These are phyloP conservation scores for Neurospora sp. DNA, from an alignment of 2,329 filamentous ascomycete genomes.

Conservation along the genomic window DNA sequence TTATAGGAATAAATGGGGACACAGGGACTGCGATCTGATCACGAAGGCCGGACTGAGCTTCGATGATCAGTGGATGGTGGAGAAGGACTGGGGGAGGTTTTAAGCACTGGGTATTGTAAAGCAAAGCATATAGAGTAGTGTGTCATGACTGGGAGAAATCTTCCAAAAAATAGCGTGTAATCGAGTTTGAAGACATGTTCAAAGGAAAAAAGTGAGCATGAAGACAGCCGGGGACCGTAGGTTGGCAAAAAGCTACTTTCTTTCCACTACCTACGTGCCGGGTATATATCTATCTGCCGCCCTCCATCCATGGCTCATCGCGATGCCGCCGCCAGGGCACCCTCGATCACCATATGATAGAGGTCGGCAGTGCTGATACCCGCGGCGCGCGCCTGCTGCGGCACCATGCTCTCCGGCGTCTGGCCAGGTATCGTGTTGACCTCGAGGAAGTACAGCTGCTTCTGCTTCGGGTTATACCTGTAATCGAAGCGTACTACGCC, in stretches of 20 bases:
- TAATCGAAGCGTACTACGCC: background rate
- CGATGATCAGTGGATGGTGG: constrained; percentile 17
- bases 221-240: background rate
- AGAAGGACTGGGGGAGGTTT: too few relatives aligned
- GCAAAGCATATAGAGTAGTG: background rate
- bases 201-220: background rate
- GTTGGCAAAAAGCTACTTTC: background rate
- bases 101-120: background rate
- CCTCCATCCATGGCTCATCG: background rate
- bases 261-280: background rate
- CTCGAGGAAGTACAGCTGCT: background rate
- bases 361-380: background rate
- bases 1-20: constrained; percentile 32
- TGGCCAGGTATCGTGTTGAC: background rate
- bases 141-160: background rate
- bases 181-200: background rate
- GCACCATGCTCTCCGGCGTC: background rate
- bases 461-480: background rate
- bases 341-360: background rate
- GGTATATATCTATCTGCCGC: background rate
- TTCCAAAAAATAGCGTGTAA: background rate
- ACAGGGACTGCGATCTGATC: constrained; percentile 27
- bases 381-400: background rate
- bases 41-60: constrained; percentile 18
- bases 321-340: background rate